These are phyloP conservation scores for Knoxia roxburghii DNA, from an alignment of 257 asterid genomes.

Conservation along the genomic window DNA sequence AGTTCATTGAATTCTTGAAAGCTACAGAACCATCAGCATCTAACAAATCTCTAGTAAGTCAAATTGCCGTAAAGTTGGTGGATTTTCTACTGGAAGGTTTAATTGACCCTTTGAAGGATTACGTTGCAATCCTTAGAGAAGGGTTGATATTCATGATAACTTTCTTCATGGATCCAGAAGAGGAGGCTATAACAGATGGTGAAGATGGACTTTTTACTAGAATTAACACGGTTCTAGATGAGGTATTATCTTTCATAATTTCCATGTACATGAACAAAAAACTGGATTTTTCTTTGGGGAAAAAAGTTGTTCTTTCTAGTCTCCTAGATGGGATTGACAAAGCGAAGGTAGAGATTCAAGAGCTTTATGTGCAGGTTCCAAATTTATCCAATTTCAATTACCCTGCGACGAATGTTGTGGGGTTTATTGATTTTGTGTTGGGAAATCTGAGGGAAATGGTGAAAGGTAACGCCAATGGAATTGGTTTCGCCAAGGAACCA, in stretches of 20 bases:
- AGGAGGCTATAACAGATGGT: background rate
- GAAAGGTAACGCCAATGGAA: background rate
- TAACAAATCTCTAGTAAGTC: background rate
- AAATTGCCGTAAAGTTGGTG: background rate
- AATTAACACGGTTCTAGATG: background rate
- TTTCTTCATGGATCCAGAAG: background rate
- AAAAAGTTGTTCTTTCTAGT: background rate
- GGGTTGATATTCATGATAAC: slow-evolving; percentile 4
- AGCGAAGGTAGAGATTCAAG: background rate
- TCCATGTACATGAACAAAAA: background rate
- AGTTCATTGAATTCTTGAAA: background rate
- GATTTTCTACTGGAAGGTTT: slow-evolving; percentile 1
- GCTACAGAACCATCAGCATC: background rate
- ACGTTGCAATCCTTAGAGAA: background rate
- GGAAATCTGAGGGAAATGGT: background rate
- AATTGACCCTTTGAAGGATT: background rate
- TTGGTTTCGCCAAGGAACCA: background rate
- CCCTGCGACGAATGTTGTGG: background rate
- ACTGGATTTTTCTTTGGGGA: background rate
- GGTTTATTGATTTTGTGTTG: background rate
- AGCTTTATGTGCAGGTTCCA: background rate
- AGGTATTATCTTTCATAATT: background rate
- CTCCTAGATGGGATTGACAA: background rate
- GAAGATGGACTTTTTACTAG: background rate
- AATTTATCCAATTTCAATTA: no score